phyloP scores from a whole-genome alignment of 2,329 filamentous ascomycete species.

The Verticillium albo-atrum region DNA sequence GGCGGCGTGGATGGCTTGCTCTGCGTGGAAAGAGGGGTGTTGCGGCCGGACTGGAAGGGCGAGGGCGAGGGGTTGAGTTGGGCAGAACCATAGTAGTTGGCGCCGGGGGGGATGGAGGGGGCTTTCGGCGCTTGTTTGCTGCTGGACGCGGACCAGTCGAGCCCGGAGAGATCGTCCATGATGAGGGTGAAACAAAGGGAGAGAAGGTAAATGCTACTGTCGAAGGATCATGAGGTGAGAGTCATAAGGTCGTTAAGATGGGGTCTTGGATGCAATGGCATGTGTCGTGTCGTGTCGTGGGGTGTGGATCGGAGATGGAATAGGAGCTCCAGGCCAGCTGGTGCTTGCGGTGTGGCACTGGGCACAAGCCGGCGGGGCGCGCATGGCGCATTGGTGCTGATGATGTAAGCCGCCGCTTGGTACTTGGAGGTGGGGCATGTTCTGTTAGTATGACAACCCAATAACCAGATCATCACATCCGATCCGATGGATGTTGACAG shows the following conservation, averaged over 20 bases:
- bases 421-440: no score
- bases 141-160: constrained; percentile 50
- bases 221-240: not conserved
- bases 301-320: not conserved
- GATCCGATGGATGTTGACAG: no score
- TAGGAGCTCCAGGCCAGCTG: not conserved
- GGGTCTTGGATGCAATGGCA: constrained; percentile 1
- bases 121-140: constrained; percentile 33
- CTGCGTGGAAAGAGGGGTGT: constrained; percentile 45
- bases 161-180: constrained; percentile 60
- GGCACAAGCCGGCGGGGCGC: not conserved
- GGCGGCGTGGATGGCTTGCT: constrained; percentile 38
- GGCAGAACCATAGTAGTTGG: constrained; percentile 43
- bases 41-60: constrained; percentile 49
- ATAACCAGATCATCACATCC: no score
- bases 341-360: not conserved
- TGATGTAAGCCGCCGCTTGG: not conserved
- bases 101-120: constrained; percentile 33
- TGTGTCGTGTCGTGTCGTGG: constrained; percentile 3
- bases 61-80: constrained; percentile 54
- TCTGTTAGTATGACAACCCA: no score
- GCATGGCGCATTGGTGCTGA: no score
- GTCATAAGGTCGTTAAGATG: constrained; percentile 10
- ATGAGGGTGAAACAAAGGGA: constrained; percentile 12
- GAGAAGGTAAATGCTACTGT: not conserved